Conservation (phyloP, 2,329 filamentous ascomycete genomes). For the Curvularia sp. region DNA sequence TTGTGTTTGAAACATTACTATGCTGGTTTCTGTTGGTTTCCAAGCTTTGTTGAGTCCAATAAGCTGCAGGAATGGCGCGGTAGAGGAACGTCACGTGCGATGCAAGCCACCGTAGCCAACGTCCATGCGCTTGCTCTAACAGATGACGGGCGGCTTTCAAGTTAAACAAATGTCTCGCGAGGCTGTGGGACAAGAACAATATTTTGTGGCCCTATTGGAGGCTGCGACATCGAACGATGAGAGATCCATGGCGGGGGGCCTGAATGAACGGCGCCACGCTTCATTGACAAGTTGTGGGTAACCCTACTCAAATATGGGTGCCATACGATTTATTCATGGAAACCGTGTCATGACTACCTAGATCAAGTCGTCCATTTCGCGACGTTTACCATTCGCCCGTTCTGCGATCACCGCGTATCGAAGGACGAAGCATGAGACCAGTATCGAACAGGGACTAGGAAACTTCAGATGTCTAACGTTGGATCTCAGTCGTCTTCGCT, state of each 20-base stretch:
- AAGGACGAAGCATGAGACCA: neutral
- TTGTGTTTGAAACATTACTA: slow-evolving; percentile 26
- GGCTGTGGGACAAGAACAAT: neutral
- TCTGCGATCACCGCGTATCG: neutral
- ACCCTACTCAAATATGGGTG: neutral
- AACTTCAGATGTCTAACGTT: neutral
- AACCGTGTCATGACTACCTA: neutral
- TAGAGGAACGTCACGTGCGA: slow-evolving; percentile 5
- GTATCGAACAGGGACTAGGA: neutral
- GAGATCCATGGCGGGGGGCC: neutral
- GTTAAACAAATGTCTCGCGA: neutral
- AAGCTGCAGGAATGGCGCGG: neutral
- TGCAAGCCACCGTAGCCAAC: neutral
- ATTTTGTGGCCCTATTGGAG: neutral
- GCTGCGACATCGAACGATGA: neutral
- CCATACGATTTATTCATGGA: neutral
- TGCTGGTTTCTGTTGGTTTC: slow-evolving; percentile 2
- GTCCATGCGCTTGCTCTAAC: neutral
- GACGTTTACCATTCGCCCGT: neutral
- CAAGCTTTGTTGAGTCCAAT: slow-evolving; percentile 16
- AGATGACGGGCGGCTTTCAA: slow-evolving; percentile 1
- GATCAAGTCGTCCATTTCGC: neutral
- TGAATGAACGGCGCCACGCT: neutral
- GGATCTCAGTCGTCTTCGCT: slow-evolving; percentile 1
- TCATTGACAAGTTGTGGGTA: neutral